Base-by-base conservation (phyloP, 495 filamentous ascomycete species). In the Penicillium parvum region DNA sequence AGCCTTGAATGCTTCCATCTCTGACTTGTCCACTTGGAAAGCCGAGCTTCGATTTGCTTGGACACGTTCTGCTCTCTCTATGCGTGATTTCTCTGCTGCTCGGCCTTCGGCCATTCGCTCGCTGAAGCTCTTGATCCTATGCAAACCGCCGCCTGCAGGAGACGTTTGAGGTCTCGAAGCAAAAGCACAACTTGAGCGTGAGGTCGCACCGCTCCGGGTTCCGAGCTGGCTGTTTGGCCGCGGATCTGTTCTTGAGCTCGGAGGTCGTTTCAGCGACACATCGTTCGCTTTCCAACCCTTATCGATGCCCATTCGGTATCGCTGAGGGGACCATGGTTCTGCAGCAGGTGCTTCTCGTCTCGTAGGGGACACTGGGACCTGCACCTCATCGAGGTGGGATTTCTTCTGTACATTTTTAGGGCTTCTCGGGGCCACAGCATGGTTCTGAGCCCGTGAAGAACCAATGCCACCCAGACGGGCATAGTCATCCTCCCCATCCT, bases 291-390 rank as follows among this genome's bases (percentile, higher is more conserved):
- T 85, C 28, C 88, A 71, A 1, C 88, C 88, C 57, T 92, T 94
- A 58, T 96, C 90, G 32, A 98, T 94, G 2, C 94, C 92, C 8
- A 98, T 64, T 7, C 89, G 55, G 15, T 88, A 78, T 47, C 94
- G 75, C 17, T 84, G 79, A 7, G 92, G 92, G 4, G 89, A 95
- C 29, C 68, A 77, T n/a, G 80, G 82, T 4, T 76, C 66, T 8
- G 73, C 60, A 0, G 63, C 45, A 7, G 69, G 49, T 18, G 68
- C 65, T 10, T 64, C 58, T 43, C 76, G 75, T 49, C 71, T 73
- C 9, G 81, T 73, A 2, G 92, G 92, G 4, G 91, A 96, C 1
- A 85, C 71, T 0, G 91, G 87, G 25, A 97, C 85, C 59, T 96
- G 79, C 4, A 96, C 66, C 2, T 66, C 64, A 32, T 67, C 59